These are phyloP conservation scores for Pogostemon cablin DNA, from an alignment of 257 asterid species.

Conservation along the genomic window DNA sequence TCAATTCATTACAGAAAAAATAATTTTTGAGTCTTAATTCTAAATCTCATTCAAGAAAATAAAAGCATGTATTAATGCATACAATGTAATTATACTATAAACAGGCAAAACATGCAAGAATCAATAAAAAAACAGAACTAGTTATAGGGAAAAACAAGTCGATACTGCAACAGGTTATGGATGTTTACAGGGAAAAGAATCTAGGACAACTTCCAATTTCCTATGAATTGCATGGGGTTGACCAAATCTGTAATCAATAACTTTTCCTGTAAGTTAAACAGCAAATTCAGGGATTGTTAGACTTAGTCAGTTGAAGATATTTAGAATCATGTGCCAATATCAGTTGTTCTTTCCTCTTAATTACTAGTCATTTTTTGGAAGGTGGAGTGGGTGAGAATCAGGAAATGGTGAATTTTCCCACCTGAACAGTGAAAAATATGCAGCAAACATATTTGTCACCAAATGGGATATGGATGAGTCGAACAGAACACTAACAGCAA, in stretches of 20 bases:
- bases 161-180: neutral
- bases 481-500: slow-evolving; percentile 18
- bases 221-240: slow-evolving; percentile 19
- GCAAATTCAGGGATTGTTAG: neutral
- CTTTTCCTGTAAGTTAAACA: slow-evolving; percentile 8
- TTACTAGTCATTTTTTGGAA: slow-evolving; percentile 31
- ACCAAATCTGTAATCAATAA: slow-evolving; percentile 22
- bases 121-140: neutral
- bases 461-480: neutral
- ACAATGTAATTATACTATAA: neutral
- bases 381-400: slow-evolving; percentile 41
- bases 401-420: slow-evolving; percentile 51
- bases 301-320: neutral
- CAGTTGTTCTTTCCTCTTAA: slow-evolving; percentile 28
- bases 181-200: neutral
- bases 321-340: slow-evolving; percentile 23
- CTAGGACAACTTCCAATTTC: slow-evolving; percentile 16
- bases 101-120: neutral
- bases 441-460: slow-evolving; percentile 55
- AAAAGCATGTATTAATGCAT: neutral
- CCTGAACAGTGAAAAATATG: slow-evolving; percentile 76
- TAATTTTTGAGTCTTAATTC: neutral
- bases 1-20: neutral
- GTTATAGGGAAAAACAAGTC: neutral
- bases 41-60: neutral